phyloP scores from a whole-genome alignment of 768 basidiomycete genomes.

The Collybia sp. region DNA sequence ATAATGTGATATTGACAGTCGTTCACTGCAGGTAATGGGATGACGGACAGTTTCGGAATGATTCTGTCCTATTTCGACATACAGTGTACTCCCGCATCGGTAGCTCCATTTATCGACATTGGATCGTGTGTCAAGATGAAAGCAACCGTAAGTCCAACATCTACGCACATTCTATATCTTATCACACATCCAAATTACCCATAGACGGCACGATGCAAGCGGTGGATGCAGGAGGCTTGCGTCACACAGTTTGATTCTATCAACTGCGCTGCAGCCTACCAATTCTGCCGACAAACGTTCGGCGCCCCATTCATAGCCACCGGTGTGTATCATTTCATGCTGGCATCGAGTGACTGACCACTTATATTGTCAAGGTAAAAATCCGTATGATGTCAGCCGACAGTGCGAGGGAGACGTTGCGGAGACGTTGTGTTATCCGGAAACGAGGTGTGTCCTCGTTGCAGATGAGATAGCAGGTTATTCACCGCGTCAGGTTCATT shows the following conservation, averaged over 20 bases:
- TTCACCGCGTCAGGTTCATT: slow-evolving; percentile 37
- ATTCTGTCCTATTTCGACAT: slow-evolving; percentile 28
- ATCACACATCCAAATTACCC: too few relatives aligned
- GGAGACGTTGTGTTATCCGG: slow-evolving; percentile 52
- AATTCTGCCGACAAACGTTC: slow-evolving; percentile 44
- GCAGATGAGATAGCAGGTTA: too few relatives aligned
- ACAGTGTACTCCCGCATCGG: slow-evolving; percentile 40
- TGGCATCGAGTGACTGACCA: background rate
- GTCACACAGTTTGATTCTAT: slow-evolving; percentile 59
- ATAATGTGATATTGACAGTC: background rate
- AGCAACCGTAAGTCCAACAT: slow-evolving; percentile 3
- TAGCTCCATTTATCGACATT: slow-evolving; percentile 34
- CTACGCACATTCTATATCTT: too few relatives aligned
- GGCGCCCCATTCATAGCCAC: slow-evolving; percentile 39
- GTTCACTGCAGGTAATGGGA: slow-evolving; percentile 45
- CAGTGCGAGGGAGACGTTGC: slow-evolving; percentile 43
- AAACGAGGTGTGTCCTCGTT: slow-evolving; percentile 27
- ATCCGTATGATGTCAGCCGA: slow-evolving; percentile 66
- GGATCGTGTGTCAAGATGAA: slow-evolving; percentile 5
- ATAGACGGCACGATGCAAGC: slow-evolving; percentile 53
- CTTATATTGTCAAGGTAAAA: slow-evolving; percentile 26
- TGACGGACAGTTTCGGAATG: slow-evolving; percentile 44
- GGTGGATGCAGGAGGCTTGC: slow-evolving; percentile 46
- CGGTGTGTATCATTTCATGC: slow-evolving; percentile 20
- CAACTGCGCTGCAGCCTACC: slow-evolving; percentile 55